A percentile compares a stretch with the other conserved stretches of the same genome.
phyloP scores from a whole-genome alignment of 2,329 filamentous ascomycete species.

The Endocalyx cinctus region DNA sequence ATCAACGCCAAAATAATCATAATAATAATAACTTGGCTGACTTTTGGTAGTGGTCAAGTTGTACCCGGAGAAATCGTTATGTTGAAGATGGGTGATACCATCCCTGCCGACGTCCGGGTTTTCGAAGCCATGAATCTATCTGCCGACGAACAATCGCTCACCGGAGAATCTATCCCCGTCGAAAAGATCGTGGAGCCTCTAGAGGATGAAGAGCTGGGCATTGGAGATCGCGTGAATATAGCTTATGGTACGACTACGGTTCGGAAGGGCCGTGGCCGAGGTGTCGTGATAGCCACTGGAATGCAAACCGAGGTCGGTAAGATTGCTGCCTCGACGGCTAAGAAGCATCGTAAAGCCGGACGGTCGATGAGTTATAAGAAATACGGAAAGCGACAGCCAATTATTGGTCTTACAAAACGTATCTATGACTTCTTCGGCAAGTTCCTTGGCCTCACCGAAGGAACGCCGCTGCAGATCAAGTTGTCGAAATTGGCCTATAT shows the following conservation, averaged over 20 bases:
- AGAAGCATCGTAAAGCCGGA: constrained; percentile 51
- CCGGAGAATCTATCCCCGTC: constrained; percentile 70
- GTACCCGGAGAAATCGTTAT: constrained; percentile 68
- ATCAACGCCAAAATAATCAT: constrained; percentile 1
- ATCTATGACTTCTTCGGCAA: constrained; percentile 47
- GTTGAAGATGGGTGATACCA: constrained; percentile 67
- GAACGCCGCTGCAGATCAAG: constrained; percentile 75
- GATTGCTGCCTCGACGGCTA: constrained; percentile 55
- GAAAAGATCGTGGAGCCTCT: constrained; percentile 57
- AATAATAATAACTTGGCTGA: too few relatives aligned
- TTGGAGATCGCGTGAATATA: constrained; percentile 70
- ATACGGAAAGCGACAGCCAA: constrained; percentile 46
- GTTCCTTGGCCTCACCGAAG: constrained; percentile 58
- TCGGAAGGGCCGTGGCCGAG: constrained; percentile 66
- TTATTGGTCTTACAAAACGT: constrained; percentile 43
- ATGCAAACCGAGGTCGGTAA: constrained; percentile 69
- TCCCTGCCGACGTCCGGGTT: constrained; percentile 67
- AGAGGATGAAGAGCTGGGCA: constrained; percentile 53
- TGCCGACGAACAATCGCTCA: constrained; percentile 74
- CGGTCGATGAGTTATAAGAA: constrained; percentile 50
- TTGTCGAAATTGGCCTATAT: constrained; percentile 72
- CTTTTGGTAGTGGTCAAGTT: constrained; percentile 47
- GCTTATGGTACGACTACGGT: constrained; percentile 71
- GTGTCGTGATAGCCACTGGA: constrained; percentile 68
- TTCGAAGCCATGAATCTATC: constrained; percentile 73